phyloP scores from a whole-genome alignment of 768 basidiomycete genomes.

The Phylloporus rhodoxanthus region DNA sequence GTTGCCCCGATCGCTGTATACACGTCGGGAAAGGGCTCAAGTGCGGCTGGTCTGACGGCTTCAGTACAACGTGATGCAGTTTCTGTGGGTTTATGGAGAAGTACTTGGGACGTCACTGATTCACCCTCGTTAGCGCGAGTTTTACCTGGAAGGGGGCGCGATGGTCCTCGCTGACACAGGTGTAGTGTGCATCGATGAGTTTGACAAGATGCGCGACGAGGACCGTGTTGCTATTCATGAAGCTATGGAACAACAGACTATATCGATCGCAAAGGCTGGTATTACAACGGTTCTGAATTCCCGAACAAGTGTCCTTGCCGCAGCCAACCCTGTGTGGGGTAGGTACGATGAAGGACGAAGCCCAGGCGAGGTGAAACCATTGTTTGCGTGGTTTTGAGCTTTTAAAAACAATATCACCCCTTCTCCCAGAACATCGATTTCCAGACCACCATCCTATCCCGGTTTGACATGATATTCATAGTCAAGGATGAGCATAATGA shows the following conservation, averaged over 20 bases:
- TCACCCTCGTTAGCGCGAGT: constrained; percentile 66
- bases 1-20: constrained; percentile 98
- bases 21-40: constrained; percentile 96
- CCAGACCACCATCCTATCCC: constrained; percentile 95
- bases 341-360: constrained; percentile 95
- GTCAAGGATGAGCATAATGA: constrained; percentile 98
- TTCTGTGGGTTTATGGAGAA: constrained; percentile 51
- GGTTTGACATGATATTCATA: constrained; percentile 99
- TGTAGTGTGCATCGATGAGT: constrained; percentile 98
- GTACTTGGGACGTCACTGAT: constrained; percentile 1
- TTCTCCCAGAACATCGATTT: constrained; percentile 79
- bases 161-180: constrained; percentile 99
- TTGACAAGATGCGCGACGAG: constrained; percentile 99
- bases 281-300: constrained; percentile 98
- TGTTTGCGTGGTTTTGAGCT: not conserved
- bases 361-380: constrained; percentile 72
- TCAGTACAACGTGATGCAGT: constrained; percentile 91
- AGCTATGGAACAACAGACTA: constrained; percentile 99
- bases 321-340: constrained; percentile 97
- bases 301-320: constrained; percentile 90
- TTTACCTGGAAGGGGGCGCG: constrained; percentile 97
- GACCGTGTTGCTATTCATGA: constrained; percentile 99
- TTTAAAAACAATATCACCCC: not conserved
- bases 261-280: constrained; percentile 98
- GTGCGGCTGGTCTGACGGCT: constrained; percentile 96